Conservation (phyloP, 1,284 basidiomycete species). For the Mycena sp. region DNA sequence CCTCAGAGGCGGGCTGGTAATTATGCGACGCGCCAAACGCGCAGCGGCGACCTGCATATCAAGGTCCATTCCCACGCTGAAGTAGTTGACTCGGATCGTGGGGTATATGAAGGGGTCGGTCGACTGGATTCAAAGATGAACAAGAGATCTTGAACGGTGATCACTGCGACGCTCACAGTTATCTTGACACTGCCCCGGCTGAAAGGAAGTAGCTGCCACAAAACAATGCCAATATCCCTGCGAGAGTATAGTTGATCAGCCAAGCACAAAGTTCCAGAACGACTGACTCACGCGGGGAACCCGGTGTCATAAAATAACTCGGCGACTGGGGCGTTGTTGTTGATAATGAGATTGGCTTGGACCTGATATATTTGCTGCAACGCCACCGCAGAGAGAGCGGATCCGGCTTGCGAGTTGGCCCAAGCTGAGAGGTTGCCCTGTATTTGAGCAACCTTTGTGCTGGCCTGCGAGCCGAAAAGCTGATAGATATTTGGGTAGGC, state of each 20-base stretch:
- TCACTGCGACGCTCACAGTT: slow-evolving; percentile 45
- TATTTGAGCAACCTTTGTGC: slow-evolving; percentile 49
- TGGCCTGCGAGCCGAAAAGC: slow-evolving; percentile 52
- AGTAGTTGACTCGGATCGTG: slow-evolving; percentile 60
- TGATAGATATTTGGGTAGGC: slow-evolving; percentile 60
- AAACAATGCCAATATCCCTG: slow-evolving; percentile 58
- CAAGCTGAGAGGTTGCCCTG: slow-evolving; percentile 48
- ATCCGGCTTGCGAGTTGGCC: slow-evolving; percentile 54
- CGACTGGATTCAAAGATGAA: slow-evolving; percentile 44
- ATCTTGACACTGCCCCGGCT: slow-evolving; percentile 62
- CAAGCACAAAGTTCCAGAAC: background rate
- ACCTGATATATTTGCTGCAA: slow-evolving; percentile 54
- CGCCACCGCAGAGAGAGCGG: slow-evolving; percentile 51
- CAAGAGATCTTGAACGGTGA: background rate
- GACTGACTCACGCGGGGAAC: slow-evolving; percentile 50
- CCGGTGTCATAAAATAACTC: slow-evolving; percentile 57
- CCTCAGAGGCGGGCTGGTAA: slow-evolving; percentile 55
- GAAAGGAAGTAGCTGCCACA: slow-evolving; percentile 67
- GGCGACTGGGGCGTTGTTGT: slow-evolving; percentile 59
- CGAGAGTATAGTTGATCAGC: slow-evolving; percentile 4
- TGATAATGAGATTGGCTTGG: slow-evolving; percentile 57
- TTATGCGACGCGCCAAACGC: slow-evolving; percentile 56
- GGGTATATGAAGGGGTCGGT: slow-evolving; percentile 59
- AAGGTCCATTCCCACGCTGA: slow-evolving; percentile 58
- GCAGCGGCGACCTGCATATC: slow-evolving; percentile 61